Evolutionary conservation across 805 yeast species (phyloP).

Genomic region (Kazachstania kunashirensis): DNA sequence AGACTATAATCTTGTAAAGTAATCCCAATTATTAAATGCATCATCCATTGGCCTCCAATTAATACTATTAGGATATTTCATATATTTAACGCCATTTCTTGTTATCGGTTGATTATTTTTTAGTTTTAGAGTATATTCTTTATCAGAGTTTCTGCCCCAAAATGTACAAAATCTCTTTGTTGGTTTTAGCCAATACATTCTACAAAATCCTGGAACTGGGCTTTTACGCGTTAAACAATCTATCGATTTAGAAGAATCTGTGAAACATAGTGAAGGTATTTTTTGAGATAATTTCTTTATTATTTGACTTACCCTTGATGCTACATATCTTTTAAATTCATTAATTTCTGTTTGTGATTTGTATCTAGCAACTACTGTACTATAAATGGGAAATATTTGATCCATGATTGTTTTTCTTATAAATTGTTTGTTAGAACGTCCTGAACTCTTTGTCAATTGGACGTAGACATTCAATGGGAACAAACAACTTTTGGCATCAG

Average conservation of each 20-base stretch:
- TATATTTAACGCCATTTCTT: slow-evolving; percentile 22
- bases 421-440: slow-evolving; percentile 12
- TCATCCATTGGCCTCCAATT: slow-evolving; percentile 15
- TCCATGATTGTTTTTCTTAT: slow-evolving; percentile 15
- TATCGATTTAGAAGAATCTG: slow-evolving; percentile 13
- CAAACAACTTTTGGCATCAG: slow-evolving; percentile 11
- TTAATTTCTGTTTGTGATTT: slow-evolving; percentile 10
- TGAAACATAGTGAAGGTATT: slow-evolving; percentile 18
- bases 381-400: slow-evolving; percentile 20
- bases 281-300: slow-evolving; percentile 12
- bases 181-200: slow-evolving; percentile 29
- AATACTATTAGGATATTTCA: slow-evolving; percentile 22
- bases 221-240: slow-evolving; percentile 23
- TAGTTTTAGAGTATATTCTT: slow-evolving; percentile 16
- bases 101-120: slow-evolving; percentile 13
- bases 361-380: slow-evolving; percentile 14
- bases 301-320: slow-evolving; percentile 8
- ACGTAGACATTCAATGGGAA: slow-evolving; percentile 24
- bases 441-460: slow-evolving; percentile 13
- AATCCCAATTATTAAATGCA: slow-evolving; percentile 26
- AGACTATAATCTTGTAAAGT: slow-evolving; percentile 8
- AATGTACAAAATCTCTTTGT: slow-evolving; percentile 17
- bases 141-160: slow-evolving; percentile 19
- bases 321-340: slow-evolving; percentile 13
- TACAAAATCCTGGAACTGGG: slow-evolving; percentile 25